Evolutionary conservation across 2,329 filamentous ascomycete species (phyloP), one percentile per base, ranked within the genome.

Genomic region (Sporothrix inflata): DNA sequence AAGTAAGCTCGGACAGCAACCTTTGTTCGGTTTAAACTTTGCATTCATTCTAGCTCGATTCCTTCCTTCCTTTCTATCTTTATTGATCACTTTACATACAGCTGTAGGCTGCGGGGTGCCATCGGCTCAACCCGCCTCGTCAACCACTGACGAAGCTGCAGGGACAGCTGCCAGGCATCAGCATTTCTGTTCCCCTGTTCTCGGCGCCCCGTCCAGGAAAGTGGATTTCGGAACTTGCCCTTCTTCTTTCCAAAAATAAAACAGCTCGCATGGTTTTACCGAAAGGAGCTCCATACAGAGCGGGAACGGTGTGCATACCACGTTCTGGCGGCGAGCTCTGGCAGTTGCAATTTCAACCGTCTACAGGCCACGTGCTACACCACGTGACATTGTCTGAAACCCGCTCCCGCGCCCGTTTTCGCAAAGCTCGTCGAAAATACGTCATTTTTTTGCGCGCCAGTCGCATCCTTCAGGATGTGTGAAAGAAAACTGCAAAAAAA

Each of bases 381-480:
- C 61, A 65, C 61, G 61, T 65, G 61, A 65, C 34, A 40, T 21
- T 6, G 1, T 30, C 8, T 30, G 30, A 21, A 40, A 40, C 14
- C 57, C 30, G 4, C 21, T 21, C 16, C 16, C 11, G 24, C 12
- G 12, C 2, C 4, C 2, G 5, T 61, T 47, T 61, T 47, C 24
- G 42, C 42, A 34, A 45, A 42, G 42, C 42, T 30, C 4, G 14
- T 34, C n/a, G 14, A 69, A 69, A 69, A 69, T 55, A 69, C 66
- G 66, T 69, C 66, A 69, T 57, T 55, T 55, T 69, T 57, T 51
- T 61, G 57, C 57, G 57, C 57, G n/a, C 34, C 57, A 24, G 21
- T 42, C n/a, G 57, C 57, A 61, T 42, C 19, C 57, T 63, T 8
- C 19, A 42, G 19, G 5, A 61, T 38, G 3, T 12, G 8, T 16